Evolutionary conservation across 2,329 filamentous ascomycete species (phyloP), one percentile per base, ranked within the genome.

Genomic region (Parastagonospora nodorum): DNA sequence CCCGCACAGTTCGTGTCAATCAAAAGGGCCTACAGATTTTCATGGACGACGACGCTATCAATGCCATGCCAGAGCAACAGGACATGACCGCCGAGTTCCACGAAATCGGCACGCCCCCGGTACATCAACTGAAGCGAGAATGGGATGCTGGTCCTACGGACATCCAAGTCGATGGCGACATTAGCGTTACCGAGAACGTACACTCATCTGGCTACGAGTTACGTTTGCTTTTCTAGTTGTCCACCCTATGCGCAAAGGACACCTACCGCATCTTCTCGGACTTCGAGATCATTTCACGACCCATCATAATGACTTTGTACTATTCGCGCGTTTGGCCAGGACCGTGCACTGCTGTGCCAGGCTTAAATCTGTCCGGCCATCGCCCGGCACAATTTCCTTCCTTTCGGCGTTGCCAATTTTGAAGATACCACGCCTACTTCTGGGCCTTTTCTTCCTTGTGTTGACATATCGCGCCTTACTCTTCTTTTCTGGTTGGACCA

Each of bases 21-120:
- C 80, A 86, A 11, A 86, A 86, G 57, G 91, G 91, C 0, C 76
- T 97, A 1, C 86, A 92, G 64, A 86, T 97, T 48, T 85, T 95
- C 67, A 83, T 97, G 63, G 94, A 97, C 66, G 92, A 97, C 66
- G 92, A 97, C 56, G 87, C 95, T 41, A 84, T 97, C 29, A 83
- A 84, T 38, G 88, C 93, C 71, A 79, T 97, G 45, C 84, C 86
- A 1, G 94, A 99, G 75, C 92, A 92, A 29, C 91, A 97, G 73
- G 93, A 96, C 67, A 94, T 97, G 88, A 78, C 82, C 32, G 83
- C 83, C 36, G 85, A 88, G 62, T 84, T 87, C 51, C 81, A 89
- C 50, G 87, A 94, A 61, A 79, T 89, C 38, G 62, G 58, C 58
- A 77, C 49, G n/a, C 62, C 68, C 27, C 70, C 76, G 42, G 71